Percentiles rank a stretch among this genome's conserved stretches.
Evolutionary conservation across 1,284 basidiomycete genomes (phyloP).

Genomic region (Mycosarcoma maydis): DNA sequence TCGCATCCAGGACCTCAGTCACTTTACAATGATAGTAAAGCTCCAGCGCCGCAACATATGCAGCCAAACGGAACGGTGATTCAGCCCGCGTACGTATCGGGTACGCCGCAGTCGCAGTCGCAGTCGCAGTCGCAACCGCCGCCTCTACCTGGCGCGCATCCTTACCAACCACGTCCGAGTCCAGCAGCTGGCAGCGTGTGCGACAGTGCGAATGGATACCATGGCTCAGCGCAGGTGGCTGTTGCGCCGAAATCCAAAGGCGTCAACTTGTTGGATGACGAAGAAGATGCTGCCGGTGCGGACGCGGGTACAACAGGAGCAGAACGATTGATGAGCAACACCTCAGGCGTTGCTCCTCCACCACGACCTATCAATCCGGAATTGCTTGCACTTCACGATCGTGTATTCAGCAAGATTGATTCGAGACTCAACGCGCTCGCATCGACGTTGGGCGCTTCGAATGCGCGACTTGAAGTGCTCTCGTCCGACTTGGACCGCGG

Average conservation of each 20-base stretch:
- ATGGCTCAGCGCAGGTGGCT: constrained; percentile 2
- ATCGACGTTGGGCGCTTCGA: constrained; percentile 75
- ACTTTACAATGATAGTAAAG: background rate
- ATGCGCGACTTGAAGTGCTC: constrained; percentile 80
- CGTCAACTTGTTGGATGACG: constrained; percentile 41
- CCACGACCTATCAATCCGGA: constrained; percentile 81
- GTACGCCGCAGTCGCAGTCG: background rate
- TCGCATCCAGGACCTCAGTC: constrained; percentile 4
- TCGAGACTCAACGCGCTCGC: constrained; percentile 77
- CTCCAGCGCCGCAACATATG: background rate
- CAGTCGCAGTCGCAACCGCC: background rate
- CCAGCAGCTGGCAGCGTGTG: background rate
- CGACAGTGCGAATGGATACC: constrained; percentile 5
- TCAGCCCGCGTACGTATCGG: constrained; percentile 1
- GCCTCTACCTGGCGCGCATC: constrained; percentile 12
- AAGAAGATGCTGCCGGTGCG: constrained; percentile 5
- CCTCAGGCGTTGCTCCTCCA: constrained; percentile 74
- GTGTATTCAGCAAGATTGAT: constrained; percentile 79
- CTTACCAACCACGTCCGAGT: background rate
- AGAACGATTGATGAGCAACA: background rate
- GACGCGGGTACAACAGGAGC: background rate
- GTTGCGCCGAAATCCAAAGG: constrained; percentile 24
- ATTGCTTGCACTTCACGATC: constrained; percentile 82
- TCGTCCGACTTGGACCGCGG: constrained; percentile 85
- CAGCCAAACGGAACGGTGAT: background rate